A percentile compares a stretch with the other conserved stretches of the same genome.
phyloP scores from a whole-genome alignment of 2,329 filamentous ascomycete species.

The Diplodia sapinea region DNA sequence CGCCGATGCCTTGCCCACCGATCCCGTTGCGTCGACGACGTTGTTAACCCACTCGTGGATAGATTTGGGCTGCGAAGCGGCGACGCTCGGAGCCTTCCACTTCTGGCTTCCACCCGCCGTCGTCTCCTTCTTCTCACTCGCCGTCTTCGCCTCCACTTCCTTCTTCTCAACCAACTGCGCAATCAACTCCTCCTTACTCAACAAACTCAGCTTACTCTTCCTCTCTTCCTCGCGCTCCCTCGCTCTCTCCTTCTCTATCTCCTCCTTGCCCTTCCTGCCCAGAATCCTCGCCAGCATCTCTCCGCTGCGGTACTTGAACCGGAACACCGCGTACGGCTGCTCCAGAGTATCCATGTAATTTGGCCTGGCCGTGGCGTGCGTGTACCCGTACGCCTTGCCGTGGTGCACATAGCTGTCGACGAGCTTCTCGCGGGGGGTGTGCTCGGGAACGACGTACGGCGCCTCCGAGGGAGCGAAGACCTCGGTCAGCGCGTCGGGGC shows the following conservation, averaged over 20 bases:
- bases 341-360: slow-evolving; percentile 50
- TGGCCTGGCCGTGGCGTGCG: slow-evolving; percentile 46
- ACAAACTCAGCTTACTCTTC: slow-evolving; percentile 35
- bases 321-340: slow-evolving; percentile 54
- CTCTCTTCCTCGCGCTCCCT: slow-evolving; percentile 15
- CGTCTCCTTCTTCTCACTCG: background rate
- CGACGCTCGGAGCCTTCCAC: background rate
- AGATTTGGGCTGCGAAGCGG: background rate
- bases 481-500: slow-evolving; percentile 31
- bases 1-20: background rate
- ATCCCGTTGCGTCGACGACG: background rate
- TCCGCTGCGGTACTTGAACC: slow-evolving; percentile 54
- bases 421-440: slow-evolving; percentile 33
- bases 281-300: slow-evolving; percentile 45
- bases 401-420: slow-evolving; percentile 43
- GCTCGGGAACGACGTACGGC: slow-evolving; percentile 35
- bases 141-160: background rate
- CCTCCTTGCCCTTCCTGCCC: slow-evolving; percentile 27
- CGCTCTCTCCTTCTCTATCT: slow-evolving; percentile 36
- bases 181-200: slow-evolving; percentile 43
- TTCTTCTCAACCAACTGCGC: slow-evolving; percentile 32
- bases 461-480: slow-evolving; percentile 41
- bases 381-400: slow-evolving; percentile 47
- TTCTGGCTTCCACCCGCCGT: background rate
- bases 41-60: background rate